A percentile compares a stretch with the other conserved stretches of the same genome.
Conservation (phyloP, 1,284 basidiomycete species). For the Leccinum pachyderme region DNA sequence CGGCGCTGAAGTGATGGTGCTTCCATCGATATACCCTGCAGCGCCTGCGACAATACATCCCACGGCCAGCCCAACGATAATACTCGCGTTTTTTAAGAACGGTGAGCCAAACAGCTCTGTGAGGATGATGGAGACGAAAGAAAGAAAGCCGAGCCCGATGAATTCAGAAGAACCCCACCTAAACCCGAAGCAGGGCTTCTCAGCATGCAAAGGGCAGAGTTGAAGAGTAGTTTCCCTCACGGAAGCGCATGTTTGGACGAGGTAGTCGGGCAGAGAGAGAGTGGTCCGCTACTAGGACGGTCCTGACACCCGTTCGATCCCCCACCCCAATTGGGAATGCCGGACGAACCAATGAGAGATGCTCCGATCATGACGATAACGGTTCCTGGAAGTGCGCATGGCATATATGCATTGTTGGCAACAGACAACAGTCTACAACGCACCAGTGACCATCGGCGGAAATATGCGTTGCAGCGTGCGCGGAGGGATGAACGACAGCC, state of each 20-base stretch:
- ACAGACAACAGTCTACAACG: slow-evolving; percentile 8
- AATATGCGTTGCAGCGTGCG: slow-evolving; percentile 67
- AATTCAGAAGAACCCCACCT: slow-evolving; percentile 81
- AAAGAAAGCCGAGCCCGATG: slow-evolving; percentile 83
- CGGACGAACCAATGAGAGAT: slow-evolving; percentile 70
- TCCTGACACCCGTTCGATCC: slow-evolving; percentile 68
- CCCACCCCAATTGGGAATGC: slow-evolving; percentile 81
- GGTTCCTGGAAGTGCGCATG: slow-evolving; percentile 43
- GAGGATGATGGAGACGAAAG: slow-evolving; percentile 75
- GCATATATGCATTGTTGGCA: background rate
- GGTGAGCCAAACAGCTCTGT: slow-evolving; percentile 79
- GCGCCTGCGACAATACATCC: slow-evolving; percentile 80
- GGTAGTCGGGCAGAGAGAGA: slow-evolving; percentile 68
- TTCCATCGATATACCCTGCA: slow-evolving; percentile 68
- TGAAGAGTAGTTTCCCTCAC: slow-evolving; percentile 19
- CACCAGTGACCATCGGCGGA: slow-evolving; percentile 79
- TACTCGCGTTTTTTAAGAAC: slow-evolving; percentile 77
- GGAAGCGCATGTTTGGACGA: slow-evolving; percentile 54
- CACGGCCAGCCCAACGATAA: slow-evolving; percentile 71
- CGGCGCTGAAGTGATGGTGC: slow-evolving; percentile 62
- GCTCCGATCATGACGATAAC: slow-evolving; percentile 79
- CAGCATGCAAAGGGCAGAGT: background rate
- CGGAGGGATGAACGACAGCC: slow-evolving; percentile 71
- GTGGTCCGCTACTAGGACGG: slow-evolving; percentile 62
- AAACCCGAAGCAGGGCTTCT: background rate